A percentile compares a stretch with the other conserved stretches of the same genome.
These are phyloP conservation scores for Paramecium sonneborni DNA, from an alignment of 73 alveolate species.

Conservation along the genomic window DNA sequence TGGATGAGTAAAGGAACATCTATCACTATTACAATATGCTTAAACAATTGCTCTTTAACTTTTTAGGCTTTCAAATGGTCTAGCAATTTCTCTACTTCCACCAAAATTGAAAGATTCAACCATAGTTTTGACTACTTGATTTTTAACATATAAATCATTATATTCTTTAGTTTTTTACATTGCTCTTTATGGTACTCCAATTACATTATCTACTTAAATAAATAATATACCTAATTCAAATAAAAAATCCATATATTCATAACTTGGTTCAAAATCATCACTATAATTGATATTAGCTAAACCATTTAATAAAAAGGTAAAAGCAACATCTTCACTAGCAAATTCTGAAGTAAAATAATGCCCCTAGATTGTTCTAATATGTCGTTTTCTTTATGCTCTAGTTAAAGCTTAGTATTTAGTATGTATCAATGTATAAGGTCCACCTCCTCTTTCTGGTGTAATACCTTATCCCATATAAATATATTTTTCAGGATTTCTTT, in stretches of 20 bases:
- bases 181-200: constrained; percentile 50
- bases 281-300: constrained; percentile 27
- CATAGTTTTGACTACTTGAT: constrained; percentile 21
- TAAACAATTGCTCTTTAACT: constrained; percentile 35
- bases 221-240: constrained; percentile 5
- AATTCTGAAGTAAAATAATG: constrained; percentile 36
- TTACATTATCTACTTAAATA: background rate
- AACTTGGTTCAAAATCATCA: constrained; percentile 19
- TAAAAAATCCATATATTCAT: constrained; percentile 28
- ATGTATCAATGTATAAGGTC: constrained; percentile 38
- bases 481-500: constrained; percentile 36
- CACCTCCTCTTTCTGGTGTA: constrained; percentile 61
- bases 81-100: constrained; percentile 36
- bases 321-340: constrained; percentile 45
- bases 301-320: constrained; percentile 30
- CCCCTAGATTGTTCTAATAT: constrained; percentile 46
- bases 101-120: constrained; percentile 45
- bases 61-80: constrained; percentile 20
- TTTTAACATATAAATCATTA: constrained; percentile 38
- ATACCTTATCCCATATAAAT: constrained; percentile 49
- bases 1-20: constrained; percentile 51
- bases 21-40: constrained; percentile 48
- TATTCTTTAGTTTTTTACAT: constrained; percentile 36
- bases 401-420: constrained; percentile 37
- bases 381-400: constrained; percentile 26